These are phyloP conservation scores for Buxus sempervirens DNA, from an alignment of 164 flowering plant genomes.

Conservation along the genomic window DNA sequence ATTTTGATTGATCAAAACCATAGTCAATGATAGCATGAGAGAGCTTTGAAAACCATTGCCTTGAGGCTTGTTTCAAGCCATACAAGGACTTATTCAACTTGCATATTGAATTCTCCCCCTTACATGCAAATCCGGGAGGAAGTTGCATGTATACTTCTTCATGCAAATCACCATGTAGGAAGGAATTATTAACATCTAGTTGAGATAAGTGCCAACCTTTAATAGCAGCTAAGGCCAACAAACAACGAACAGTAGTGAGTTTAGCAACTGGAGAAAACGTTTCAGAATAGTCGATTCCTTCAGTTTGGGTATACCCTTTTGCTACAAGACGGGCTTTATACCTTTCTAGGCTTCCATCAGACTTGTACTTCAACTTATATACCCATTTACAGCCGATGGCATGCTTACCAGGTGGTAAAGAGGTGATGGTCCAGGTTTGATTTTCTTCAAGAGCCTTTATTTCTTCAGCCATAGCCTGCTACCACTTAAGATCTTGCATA, in stretches of 20 bases:
- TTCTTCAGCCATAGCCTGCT: slow-evolving; percentile 3
- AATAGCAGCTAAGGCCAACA: background rate
- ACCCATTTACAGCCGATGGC: background rate
- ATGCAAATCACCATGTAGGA: background rate
- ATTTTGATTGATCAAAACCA: background rate
- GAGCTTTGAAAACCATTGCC: background rate
- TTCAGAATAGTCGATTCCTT: background rate
- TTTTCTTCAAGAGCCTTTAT: background rate
- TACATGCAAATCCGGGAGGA: background rate
- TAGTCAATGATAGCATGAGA: background rate
- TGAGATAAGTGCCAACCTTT: background rate
- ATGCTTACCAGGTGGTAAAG: background rate
- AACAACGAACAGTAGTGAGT: background rate
- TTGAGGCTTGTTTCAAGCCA: background rate
- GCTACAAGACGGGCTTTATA: background rate
- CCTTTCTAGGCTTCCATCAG: background rate
- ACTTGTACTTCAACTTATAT: background rate
- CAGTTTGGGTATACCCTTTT: background rate
- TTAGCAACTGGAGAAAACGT: background rate
- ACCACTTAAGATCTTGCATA: background rate
- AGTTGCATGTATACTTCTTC: background rate
- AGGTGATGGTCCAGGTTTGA: background rate
- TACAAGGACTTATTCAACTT: background rate
- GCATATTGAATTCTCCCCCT: background rate
- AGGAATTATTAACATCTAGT: background rate